These are phyloP conservation scores for Paramecium caudatum DNA, from an alignment of 73 alveolate genomes.

Conservation along the genomic window DNA sequence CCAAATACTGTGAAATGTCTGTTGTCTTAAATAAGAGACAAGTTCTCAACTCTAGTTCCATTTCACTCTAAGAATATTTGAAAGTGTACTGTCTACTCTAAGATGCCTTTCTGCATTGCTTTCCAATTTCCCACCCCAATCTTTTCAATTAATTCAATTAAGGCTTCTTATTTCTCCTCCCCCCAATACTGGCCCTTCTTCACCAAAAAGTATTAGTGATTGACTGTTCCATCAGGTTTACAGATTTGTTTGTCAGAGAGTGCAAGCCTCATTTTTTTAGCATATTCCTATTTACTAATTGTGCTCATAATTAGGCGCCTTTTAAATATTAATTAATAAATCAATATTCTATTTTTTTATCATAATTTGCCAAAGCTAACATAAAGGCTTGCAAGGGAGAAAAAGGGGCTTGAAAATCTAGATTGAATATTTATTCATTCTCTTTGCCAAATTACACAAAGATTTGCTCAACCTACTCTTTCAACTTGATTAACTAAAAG, in stretches of 20 bases:
- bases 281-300: conserved; percentile 44
- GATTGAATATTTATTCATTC: conserved; percentile 82
- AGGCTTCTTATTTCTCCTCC: conserved; percentile 4
- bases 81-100: conserved; percentile 6
- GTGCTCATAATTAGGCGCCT: conserved; percentile 50
- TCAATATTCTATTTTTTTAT: conserved; percentile 81
- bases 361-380: conserved; percentile 84
- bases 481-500: conserved; percentile 85
- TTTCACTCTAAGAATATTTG: conserved; percentile 29
- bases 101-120: neutral
- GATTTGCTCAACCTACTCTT: conserved; percentile 81
- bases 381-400: conserved; percentile 87
- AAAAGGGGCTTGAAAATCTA: conserved; percentile 86
- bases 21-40: conserved; percentile 25
- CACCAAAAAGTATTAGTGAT: conserved; percentile 60
- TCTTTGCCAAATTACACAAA: conserved; percentile 88
- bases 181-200: conserved; percentile 65
- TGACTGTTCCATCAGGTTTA: conserved; percentile 65
- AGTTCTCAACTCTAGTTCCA: conserved; percentile 63
- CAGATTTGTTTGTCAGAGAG: conserved; percentile 35
- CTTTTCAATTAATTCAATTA: conserved; percentile 11
- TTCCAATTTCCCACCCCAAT: conserved; percentile 65
- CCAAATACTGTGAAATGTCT: conserved; percentile 24
- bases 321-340: neutral
- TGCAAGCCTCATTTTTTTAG: conserved; percentile 50